A percentile compares a stretch with the other conserved stretches of the same genome.
phyloP scores from a whole-genome alignment of 2,329 filamentous ascomycete species.

The Rutstroemia sp. region DNA sequence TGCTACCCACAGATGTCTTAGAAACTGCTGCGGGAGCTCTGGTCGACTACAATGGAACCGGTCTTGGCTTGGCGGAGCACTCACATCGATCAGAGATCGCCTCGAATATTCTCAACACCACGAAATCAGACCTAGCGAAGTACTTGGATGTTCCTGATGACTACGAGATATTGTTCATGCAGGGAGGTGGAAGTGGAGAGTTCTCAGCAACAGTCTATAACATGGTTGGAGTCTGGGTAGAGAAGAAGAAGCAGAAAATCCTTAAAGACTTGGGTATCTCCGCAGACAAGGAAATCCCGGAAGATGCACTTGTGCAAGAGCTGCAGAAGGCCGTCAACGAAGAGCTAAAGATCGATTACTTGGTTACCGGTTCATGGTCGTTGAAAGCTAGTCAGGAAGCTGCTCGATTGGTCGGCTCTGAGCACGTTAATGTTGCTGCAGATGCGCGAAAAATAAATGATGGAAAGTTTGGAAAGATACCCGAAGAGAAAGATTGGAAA shows the following conservation, averaged over 20 bases:
- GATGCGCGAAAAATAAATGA: constrained; percentile 59
- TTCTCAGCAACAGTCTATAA: constrained; percentile 84
- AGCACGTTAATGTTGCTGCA: constrained; percentile 72
- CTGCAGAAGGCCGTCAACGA: constrained; percentile 57
- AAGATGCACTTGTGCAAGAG: constrained; percentile 49
- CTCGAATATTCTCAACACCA: constrained; percentile 67
- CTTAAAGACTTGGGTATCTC: constrained; percentile 43
- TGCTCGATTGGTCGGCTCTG: constrained; percentile 63
- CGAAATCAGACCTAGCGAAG: constrained; percentile 64
- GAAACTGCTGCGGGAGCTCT: constrained; percentile 70
- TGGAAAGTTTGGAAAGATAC: constrained; percentile 82
- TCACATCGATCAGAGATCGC: constrained; percentile 80
- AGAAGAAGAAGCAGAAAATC: constrained; percentile 54
- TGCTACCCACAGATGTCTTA: constrained; percentile 73
- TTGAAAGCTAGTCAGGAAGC: constrained; percentile 85
- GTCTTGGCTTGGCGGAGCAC: constrained; percentile 82
- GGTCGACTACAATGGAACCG: constrained; percentile 72
- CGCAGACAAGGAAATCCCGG: constrained; percentile 39
- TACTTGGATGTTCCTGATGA: constrained; percentile 78
- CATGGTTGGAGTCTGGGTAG: constrained; percentile 75
- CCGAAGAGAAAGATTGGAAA: constrained; percentile 68
- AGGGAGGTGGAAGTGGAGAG: constrained; percentile 77
- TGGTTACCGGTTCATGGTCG: constrained; percentile 85
- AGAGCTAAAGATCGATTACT: constrained; percentile 77
- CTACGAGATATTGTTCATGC: constrained; percentile 85